A percentile compares a stretch with the other conserved stretches of the same genome.
phyloP scores from a whole-genome alignment of 2,329 filamentous ascomycete genomes.

The Calonectria fujianensis region DNA sequence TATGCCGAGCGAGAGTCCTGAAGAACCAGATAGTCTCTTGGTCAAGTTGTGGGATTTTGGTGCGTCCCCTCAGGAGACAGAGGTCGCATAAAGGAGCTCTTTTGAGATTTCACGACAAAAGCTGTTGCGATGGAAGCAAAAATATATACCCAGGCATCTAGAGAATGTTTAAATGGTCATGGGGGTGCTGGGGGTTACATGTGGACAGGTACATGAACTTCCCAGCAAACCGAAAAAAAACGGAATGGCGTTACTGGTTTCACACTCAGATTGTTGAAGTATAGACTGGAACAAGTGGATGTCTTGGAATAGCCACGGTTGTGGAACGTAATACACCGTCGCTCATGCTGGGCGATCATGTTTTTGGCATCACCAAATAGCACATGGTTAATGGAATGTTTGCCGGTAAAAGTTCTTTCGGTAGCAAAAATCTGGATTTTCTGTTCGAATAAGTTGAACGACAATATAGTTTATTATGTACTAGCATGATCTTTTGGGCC shows the following conservation, averaged over 20 bases:
- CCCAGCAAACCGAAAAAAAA: neutral
- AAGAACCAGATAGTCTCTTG: constrained; percentile 72
- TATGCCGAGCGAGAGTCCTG: constrained; percentile 68
- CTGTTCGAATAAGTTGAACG: neutral
- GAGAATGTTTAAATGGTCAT: constrained; percentile 15
- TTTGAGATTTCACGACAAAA: neutral
- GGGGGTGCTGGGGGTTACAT: neutral
- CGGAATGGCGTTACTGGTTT: neutral
- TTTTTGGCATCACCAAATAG: neutral
- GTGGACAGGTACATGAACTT: constrained; percentile 17
- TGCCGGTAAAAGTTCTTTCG: neutral
- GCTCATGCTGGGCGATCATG: neutral
- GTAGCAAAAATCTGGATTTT: neutral
- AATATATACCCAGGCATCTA: constrained; percentile 37
- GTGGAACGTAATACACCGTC: neutral
- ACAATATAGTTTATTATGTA: neutral
- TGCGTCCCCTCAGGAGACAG: constrained; percentile 31
- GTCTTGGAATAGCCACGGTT: neutral
- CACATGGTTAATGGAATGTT: neutral
- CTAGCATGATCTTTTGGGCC: neutral
- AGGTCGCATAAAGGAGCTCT: constrained; percentile 37
- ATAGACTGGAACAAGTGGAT: neutral
- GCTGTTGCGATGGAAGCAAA: neutral
- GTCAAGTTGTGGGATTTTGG: constrained; percentile 78
- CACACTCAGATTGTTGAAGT: constrained; percentile 1